phyloP scores from a whole-genome alignment of 2,329 filamentous ascomycete species.

The Penicillium corylophilum region DNA sequence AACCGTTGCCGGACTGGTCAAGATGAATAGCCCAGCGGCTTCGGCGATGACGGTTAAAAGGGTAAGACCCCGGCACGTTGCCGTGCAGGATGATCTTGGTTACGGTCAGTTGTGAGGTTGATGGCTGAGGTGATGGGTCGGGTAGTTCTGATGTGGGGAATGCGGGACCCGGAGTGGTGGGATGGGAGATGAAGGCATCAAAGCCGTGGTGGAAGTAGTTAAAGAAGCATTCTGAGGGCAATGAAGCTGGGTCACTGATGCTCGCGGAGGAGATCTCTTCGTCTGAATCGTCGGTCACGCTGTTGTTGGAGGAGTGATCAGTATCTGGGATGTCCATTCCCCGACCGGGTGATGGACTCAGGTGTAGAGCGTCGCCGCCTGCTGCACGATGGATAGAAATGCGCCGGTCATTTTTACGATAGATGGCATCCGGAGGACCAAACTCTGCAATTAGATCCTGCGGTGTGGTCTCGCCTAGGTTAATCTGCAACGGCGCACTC shows the following conservation, averaged over 20 bases:
- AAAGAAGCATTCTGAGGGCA: slow-evolving; percentile 71
- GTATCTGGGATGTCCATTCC: slow-evolving; percentile 59
- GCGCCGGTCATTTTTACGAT: slow-evolving; percentile 83
- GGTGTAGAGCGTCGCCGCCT: slow-evolving; percentile 30
- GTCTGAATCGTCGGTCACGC: slow-evolving; percentile 67
- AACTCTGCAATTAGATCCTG: slow-evolving; percentile 90
- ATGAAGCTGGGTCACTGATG: slow-evolving; percentile 58
- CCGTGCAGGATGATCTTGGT: slow-evolving; percentile 92
- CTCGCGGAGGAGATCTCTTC: slow-evolving; percentile 56
- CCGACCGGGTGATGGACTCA: slow-evolving; percentile 37
- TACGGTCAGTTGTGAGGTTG: slow-evolving; percentile 68
- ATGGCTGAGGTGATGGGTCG: slow-evolving; percentile 30
- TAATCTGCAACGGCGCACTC: slow-evolving; percentile 66
- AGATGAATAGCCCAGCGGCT: slow-evolving; percentile 77
- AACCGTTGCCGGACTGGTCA: slow-evolving; percentile 42
- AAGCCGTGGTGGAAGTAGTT: slow-evolving; percentile 98
- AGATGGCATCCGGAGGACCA: slow-evolving; percentile 90
- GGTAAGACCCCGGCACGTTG: slow-evolving; percentile 92
- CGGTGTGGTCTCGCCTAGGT: slow-evolving; percentile 80
- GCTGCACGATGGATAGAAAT: slow-evolving; percentile 71
- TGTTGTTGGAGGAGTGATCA: slow-evolving; percentile 72
- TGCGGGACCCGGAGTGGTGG: slow-evolving; percentile 62
- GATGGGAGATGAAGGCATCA: slow-evolving; percentile 84
- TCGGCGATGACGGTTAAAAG: slow-evolving; percentile 90
- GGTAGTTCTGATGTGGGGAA: slow-evolving; percentile 54